These are phyloP conservation scores for Paracamarosporium sp. DNA, from an alignment of 2,329 filamentous ascomycete genomes.

Conservation along the genomic window DNA sequence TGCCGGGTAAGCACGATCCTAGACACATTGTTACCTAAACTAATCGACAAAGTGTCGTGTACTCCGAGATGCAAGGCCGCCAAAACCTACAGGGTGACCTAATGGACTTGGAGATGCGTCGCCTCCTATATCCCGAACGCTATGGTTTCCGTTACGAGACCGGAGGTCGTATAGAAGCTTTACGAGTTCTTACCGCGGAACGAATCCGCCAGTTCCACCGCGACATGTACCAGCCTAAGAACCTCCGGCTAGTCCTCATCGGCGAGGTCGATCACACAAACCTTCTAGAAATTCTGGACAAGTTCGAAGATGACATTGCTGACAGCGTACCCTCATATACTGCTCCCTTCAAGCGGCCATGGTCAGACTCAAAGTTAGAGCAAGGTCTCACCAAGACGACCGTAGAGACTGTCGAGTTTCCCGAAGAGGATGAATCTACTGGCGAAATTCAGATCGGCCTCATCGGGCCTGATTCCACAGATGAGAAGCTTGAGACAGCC, in stretches of 20 bases:
- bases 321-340: conserved; percentile 79
- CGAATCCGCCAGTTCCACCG: conserved; percentile 93
- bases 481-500: conserved; percentile 68
- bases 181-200: conserved; percentile 84
- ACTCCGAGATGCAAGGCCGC: conserved; percentile 98
- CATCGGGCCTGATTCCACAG: conserved; percentile 82
- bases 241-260: conserved; percentile 89
- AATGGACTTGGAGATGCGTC: conserved; percentile 83
- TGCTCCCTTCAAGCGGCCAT: conserved; percentile 82
- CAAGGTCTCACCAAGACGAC: conserved; percentile 74
- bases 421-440: conserved; percentile 93
- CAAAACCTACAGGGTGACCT: conserved; percentile 85
- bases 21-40: background rate
- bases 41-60: conserved; percentile 72
- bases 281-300: conserved; percentile 80
- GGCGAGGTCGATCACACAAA: conserved; percentile 86
- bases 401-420: conserved; percentile 84
- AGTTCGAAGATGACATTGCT: conserved; percentile 87
- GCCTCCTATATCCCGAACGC: conserved; percentile 84
- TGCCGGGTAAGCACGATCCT: conserved; percentile 62
- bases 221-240: conserved; percentile 98
- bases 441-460: conserved; percentile 88
- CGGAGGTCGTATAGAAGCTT: conserved; percentile 93
- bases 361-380: conserved; percentile 85
- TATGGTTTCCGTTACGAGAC: conserved; percentile 97